Conservation (phyloP, 148 eudicot genomes). For the Suaeda aralocaspica region DNA sequence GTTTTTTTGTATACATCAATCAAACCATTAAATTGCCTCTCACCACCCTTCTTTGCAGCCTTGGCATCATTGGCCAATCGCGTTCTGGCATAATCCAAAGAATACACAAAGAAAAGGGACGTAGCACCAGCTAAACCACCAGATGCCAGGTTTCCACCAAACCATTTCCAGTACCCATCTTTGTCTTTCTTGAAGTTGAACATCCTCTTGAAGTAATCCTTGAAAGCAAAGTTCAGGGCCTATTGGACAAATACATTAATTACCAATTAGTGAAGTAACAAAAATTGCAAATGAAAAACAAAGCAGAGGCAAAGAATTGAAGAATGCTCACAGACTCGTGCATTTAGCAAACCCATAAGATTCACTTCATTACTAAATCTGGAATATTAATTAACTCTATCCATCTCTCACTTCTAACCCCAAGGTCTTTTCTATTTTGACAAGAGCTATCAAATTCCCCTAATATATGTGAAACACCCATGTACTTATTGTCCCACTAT, state of each 20-base stretch:
- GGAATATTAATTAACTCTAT: background rate
- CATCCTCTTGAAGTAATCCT: constrained; percentile 73
- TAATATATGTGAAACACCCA: background rate
- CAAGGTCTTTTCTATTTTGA: background rate
- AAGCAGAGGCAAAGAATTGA: background rate
- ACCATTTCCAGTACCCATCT: constrained; percentile 94
- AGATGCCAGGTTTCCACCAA: constrained; percentile 81
- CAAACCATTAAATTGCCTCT: constrained; percentile 70
- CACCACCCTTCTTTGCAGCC: constrained; percentile 63
- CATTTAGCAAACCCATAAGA: background rate
- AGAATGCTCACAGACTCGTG: background rate
- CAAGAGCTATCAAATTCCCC: background rate
- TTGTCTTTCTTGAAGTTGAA: constrained; percentile 73
- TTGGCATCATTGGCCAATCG: constrained; percentile 78
- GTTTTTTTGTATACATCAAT: constrained; percentile 83
- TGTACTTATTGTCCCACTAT: background rate
- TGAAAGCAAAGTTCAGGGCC: constrained; percentile 90
- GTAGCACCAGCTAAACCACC: constrained; percentile 90
- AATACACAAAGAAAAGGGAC: constrained; percentile 63
- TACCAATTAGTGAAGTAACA: background rate
- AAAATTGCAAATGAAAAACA: background rate
- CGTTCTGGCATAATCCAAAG: constrained; percentile 73
- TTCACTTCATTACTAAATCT: background rate
- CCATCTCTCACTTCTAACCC: background rate
- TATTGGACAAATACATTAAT: constrained; percentile 19